phyloP scores from a whole-genome alignment of 768 basidiomycete species.

The Trametes punicea region DNA sequence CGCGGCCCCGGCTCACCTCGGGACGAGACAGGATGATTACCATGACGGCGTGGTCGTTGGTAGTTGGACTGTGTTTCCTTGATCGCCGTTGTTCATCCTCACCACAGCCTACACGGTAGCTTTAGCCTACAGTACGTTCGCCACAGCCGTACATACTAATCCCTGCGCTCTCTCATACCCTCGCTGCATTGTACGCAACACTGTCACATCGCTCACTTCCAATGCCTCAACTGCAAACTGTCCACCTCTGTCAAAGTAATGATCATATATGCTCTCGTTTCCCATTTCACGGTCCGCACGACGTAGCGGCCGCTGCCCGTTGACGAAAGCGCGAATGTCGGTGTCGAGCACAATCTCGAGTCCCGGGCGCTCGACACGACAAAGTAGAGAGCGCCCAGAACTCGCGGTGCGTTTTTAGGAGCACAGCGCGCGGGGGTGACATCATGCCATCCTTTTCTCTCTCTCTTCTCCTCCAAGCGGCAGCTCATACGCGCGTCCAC shows the following conservation, averaged over 20 bases:
- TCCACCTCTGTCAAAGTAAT: not conserved
- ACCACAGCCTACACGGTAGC: slow-evolving; percentile 7
- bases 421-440: not conserved
- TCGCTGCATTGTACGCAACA: slow-evolving; percentile 16
- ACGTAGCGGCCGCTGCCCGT: too few relatives aligned
- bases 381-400: not conserved
- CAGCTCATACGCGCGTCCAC: not conserved
- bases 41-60: slow-evolving; percentile 10
- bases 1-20: not conserved
- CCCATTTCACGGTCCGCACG: not conserved
- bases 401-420: not conserved
- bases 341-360: too few relatives aligned
- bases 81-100: slow-evolving; percentile 19
- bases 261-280: not conserved
- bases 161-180: slow-evolving; percentile 10
- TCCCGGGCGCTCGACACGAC: not conserved
- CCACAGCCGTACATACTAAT: slow-evolving; percentile 5
- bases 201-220: slow-evolving; percentile 14
- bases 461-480: slow-evolving; percentile 10
- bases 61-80: slow-evolving; percentile 19
- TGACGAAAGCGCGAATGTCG: too few relatives aligned
- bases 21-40: slow-evolving; percentile 19
- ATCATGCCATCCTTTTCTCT: slow-evolving; percentile 13
- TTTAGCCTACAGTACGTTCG: not conserved
- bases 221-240: not conserved